Evolutionary conservation across 225 moss, liverwort and hornwort genomes (phyloP).

Genomic region (Pseudoscleropodium purum): DNA sequence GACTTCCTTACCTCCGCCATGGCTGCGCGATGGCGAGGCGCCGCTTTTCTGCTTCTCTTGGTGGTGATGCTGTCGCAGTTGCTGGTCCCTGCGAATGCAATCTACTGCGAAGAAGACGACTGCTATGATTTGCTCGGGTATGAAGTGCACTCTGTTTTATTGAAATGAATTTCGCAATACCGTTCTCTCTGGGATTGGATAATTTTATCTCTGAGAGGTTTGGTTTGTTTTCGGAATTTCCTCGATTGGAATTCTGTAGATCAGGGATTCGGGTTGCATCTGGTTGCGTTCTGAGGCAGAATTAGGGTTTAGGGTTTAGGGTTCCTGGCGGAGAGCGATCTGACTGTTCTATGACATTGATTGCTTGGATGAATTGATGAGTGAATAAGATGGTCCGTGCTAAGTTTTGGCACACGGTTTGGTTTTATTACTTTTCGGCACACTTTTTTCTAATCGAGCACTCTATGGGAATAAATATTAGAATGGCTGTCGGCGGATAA

Average conservation of each 20-base stretch:
- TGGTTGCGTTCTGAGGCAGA: neutral
- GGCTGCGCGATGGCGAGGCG: conserved; percentile 24
- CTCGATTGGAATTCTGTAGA: neutral
- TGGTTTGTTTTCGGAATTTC: neutral
- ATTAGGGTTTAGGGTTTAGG: neutral
- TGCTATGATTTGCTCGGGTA: conserved; percentile 97
- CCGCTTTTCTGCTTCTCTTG: neutral
- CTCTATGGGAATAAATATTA: too few species aligned
- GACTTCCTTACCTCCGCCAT: neutral
- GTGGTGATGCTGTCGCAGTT: conserved; percentile 8
- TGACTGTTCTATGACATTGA: neutral
- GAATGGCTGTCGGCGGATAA: neutral
- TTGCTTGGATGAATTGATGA: neutral
- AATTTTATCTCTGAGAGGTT: neutral
- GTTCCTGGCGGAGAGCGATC: neutral
- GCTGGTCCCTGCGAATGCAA: conserved; percentile 25
- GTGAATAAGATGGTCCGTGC: neutral
- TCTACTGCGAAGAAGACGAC: conserved; percentile 94
- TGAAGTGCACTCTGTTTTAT: neutral
- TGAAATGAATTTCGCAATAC: neutral
- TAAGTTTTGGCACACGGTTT: neutral
- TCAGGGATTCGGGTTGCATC: neutral
- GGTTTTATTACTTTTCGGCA: neutral
- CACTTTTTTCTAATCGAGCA: neutral
- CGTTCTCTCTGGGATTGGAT: neutral